These are phyloP conservation scores for Phytopythium sindhum DNA, from an alignment of 352 stramenopile genomes.

Conservation along the genomic window DNA sequence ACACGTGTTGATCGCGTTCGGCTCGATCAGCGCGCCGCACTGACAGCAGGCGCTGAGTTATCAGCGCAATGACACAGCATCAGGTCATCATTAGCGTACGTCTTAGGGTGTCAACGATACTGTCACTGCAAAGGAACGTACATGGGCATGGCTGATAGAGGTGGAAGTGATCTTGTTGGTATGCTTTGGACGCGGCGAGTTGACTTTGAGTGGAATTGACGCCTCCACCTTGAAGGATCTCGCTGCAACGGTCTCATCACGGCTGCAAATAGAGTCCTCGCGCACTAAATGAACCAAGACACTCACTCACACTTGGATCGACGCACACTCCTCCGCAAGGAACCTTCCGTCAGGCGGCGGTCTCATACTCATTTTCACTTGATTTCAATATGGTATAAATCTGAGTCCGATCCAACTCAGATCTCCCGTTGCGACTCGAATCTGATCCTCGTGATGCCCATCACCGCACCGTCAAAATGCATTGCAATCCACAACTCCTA, in stretches of 20 bases:
- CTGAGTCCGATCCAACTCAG: not conserved
- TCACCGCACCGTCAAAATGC: not conserved
- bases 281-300: not conserved
- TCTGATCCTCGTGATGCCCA: not conserved
- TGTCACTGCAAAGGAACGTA: not conserved
- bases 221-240: not conserved
- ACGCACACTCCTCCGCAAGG: not conserved
- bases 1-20: slow-evolving; percentile 80
- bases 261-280: not conserved
- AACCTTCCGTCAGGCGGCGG: not conserved
- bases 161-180: not conserved
- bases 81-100: not conserved
- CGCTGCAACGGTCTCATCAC: not conserved
- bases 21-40: slow-evolving; percentile 62
- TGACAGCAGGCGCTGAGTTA: slow-evolving; percentile 40
- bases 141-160: not conserved
- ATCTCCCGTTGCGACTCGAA: not conserved
- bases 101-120: not conserved
- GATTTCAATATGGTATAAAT: not conserved
- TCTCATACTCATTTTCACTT: not conserved
- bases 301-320: not conserved
- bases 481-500: not conserved
- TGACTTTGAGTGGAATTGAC: not conserved
- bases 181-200: not conserved
- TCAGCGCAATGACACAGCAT: not conserved